Conservation (phyloP, 169 alveolate species). For the Plasmodium knowlesi region DNA sequence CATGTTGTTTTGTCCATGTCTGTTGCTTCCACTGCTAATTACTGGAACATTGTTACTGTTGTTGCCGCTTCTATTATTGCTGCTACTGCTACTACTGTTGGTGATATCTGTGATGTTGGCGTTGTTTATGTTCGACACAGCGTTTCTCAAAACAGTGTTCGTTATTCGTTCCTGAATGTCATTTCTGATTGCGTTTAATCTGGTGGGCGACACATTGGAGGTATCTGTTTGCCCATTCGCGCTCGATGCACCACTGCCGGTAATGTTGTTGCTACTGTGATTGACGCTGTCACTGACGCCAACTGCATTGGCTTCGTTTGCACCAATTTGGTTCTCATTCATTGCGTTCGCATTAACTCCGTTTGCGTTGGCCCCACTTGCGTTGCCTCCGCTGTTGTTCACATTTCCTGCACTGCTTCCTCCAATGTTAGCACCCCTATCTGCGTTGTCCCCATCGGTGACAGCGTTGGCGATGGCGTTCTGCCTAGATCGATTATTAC, state of each 20-base stretch:
- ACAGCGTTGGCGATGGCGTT: not conserved
- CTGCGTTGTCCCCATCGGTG: not conserved
- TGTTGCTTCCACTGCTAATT: not conserved
- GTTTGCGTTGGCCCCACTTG: not conserved
- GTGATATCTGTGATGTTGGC: too few species aligned
- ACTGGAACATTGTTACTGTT: not conserved
- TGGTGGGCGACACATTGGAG: not conserved
- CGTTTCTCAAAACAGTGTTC: conserved; percentile 18
- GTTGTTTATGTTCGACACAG: not conserved
- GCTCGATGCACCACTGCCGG: not conserved
- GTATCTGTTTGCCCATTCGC: not conserved
- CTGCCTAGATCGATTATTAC: conserved; percentile 17
- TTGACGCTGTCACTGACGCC: not conserved
- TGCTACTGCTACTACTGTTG: not conserved
- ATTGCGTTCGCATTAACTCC: not conserved
- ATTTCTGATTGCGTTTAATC: conserved; percentile 11
- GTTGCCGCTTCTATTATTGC: not conserved
- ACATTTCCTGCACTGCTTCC: not conserved
- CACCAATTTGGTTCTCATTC: not conserved
- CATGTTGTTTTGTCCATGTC: conserved; percentile 14
- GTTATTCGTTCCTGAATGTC: conserved; percentile 41
- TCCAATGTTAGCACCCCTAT: not conserved
- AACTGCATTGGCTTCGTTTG: not conserved
- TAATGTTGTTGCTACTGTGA: not conserved
- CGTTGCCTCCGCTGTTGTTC: not conserved